Evolutionary conservation across 75 land plant genomes (phyloP), one percentile per base, ranked within the genome.

Genomic region (Chamaecyparis obtusa): DNA sequence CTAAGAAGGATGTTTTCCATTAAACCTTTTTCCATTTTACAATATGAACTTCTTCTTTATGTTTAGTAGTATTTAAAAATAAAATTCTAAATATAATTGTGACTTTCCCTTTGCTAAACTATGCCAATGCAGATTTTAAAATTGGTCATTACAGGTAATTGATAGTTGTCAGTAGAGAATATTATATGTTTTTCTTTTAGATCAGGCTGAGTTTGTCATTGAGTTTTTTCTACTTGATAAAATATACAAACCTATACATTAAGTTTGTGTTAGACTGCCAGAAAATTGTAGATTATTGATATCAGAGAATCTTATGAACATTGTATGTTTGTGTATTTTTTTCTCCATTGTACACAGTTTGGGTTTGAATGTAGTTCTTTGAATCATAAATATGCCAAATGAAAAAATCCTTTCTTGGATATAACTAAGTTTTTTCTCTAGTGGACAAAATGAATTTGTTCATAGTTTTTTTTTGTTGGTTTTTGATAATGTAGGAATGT

Each of bases 401-500:
- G 9, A 69, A 57, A 57, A 57, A 57, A 57, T 16, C 9, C 48
- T 44, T 57, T 57, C 64, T 57, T 57, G 64, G 10, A 57, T 15
- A 57, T 15, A 36, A 36, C 1, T 36, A 1, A 5, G 41, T 79
- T 13, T 79, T 79, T 1, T 15, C 17, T n/a, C n/a, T 39, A 0
- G n/a, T 39, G 33, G 16, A 10, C 32, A 1, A 11, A 33, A 76
- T 76, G 11, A n/a, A 76, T 11, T 10, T 3, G 5, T 76, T 36
- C 35, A 76, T 76, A 32, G 21, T n/a, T 76, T n/a, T 76, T 32
- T n/a, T 76, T 32, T 76, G 35, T 76, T 78, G 33, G 81, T 37
- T 78, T 67, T 67, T 27, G 27, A 67, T 69, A 30, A 30, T 67
- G 27, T 71, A 88, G 89, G 89, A 88, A 9, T 88, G 89, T 36